Conservation (phyloP, 306 rosid species). For the Cucurbita ficifolia region DNA sequence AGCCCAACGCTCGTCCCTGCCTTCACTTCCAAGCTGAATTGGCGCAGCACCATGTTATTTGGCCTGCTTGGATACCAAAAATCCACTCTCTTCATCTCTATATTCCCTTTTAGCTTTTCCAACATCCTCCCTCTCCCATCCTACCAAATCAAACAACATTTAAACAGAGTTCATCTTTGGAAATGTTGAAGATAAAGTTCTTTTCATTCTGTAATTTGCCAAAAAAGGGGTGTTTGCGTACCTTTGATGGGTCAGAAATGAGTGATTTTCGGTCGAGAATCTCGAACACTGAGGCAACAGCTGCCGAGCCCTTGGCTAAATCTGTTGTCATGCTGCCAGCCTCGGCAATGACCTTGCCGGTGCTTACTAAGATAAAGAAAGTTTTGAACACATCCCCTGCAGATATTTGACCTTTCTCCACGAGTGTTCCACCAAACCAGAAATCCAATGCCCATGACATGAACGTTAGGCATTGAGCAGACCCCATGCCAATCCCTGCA, state of each 20-base stretch:
- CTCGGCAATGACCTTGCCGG: constrained; percentile 93
- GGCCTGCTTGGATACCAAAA: constrained; percentile 66
- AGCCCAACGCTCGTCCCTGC: constrained; percentile 70
- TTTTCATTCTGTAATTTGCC: not conserved
- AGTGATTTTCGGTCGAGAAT: constrained; percentile 79
- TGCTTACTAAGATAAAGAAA: constrained; percentile 77
- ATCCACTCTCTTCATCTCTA: constrained; percentile 75
- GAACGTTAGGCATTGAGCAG: constrained; percentile 88
- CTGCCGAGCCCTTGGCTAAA: constrained; percentile 69
- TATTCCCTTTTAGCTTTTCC: constrained; percentile 47
- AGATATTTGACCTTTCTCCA: constrained; percentile 48
- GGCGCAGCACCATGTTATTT: constrained; percentile 35
- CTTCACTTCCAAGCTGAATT: constrained; percentile 69
- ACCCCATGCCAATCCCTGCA: constrained; percentile 92
- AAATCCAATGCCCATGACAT: constrained; percentile 96
- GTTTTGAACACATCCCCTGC: constrained; percentile 93
- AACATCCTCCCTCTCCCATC: constrained; percentile 18
- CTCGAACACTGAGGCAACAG: constrained; percentile 69
- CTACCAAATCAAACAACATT: constrained; percentile 11
- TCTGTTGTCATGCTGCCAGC: constrained; percentile 99
- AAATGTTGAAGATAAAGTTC: not conserved
- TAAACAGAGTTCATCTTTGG: not conserved
- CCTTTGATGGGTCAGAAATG: constrained; percentile 36
- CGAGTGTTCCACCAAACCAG: constrained; percentile 89
- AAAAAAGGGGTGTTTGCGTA: constrained; percentile 9